A percentile compares a stretch with the other conserved stretches of the same genome.
Conservation (phyloP, 83 land plant genomes). For the Larix sibirica region DNA sequence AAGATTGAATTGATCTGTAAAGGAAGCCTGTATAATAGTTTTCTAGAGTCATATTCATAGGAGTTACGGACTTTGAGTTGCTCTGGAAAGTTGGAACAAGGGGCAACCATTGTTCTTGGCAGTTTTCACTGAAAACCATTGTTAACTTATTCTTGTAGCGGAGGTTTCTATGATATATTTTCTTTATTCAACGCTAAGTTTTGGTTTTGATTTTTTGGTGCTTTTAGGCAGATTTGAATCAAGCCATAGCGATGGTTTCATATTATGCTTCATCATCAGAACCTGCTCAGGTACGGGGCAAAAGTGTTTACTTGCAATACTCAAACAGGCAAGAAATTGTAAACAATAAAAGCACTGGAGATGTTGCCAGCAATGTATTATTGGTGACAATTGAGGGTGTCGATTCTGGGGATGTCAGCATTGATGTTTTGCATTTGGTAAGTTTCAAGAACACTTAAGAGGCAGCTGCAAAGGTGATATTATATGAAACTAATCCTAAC, state of each 20-base stretch:
- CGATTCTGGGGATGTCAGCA: conserved; percentile 98
- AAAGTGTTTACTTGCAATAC: conserved; percentile 95
- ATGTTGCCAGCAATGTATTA: conserved; percentile 94
- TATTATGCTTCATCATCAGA: conserved; percentile 98
- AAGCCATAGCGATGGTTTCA: conserved; percentile 97
- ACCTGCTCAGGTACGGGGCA: conserved; percentile 97
- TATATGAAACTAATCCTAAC: conserved; percentile 4
- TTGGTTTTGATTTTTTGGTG: not conserved
- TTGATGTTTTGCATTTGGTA: conserved; percentile 98
- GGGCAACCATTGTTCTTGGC: not conserved
- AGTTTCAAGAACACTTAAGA: conserved; percentile 23
- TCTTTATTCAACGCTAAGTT: not conserved
- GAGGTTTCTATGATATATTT: not conserved
- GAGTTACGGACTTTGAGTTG: not conserved
- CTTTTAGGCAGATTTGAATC: conserved; percentile 83
- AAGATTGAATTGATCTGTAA: not conserved
- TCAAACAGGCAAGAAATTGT: conserved; percentile 98
- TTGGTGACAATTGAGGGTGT: conserved; percentile 97
- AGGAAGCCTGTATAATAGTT: not conserved
- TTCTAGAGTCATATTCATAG: not conserved
- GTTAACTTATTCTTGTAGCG: not conserved
- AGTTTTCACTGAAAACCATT: not conserved
- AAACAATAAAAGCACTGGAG: conserved; percentile 91
- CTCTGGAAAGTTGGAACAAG: not conserved
- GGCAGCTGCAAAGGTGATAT: not conserved